Percentiles rank a stretch among this genome's conserved stretches.
These are phyloP conservation scores for Sutorius eximius DNA, from an alignment of 1,284 basidiomycete species.

Conservation along the genomic window DNA sequence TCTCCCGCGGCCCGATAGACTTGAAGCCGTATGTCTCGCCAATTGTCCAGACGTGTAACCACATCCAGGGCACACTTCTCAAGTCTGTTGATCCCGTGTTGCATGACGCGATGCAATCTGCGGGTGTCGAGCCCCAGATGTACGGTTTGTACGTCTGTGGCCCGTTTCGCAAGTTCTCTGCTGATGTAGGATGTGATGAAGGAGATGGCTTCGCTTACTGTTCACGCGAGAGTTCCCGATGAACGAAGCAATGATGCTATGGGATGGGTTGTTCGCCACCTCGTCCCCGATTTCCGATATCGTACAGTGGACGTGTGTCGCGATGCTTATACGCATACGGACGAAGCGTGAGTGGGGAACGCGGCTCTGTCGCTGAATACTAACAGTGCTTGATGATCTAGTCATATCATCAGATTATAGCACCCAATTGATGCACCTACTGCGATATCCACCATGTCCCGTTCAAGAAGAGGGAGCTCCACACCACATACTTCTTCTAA, in stretches of 20 bases:
- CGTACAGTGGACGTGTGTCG: conserved; percentile 82
- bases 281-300: conserved; percentile 67
- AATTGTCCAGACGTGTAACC: conserved; percentile 78
- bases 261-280: conserved; percentile 90
- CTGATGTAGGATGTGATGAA: conserved; percentile 34
- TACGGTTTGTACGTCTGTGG: conserved; percentile 74
- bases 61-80: conserved; percentile 72
- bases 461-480: conserved; percentile 34
- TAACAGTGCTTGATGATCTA: conserved; percentile 32
- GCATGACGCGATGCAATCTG: conserved; percentile 70
- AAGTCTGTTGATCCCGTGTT: conserved; percentile 82
- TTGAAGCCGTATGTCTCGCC: conserved; percentile 72
- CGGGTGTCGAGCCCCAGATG: conserved; percentile 89
- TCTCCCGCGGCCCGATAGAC: conserved; percentile 47
- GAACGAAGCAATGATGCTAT: conserved; percentile 74
- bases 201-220: conserved; percentile 87
- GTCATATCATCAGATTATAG: conserved; percentile 87
- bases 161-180: conserved; percentile 7
- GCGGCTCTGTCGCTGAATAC: conserved; percentile 5
- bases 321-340: conserved; percentile 90
- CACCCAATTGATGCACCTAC: conserved; percentile 73
- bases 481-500: conserved; percentile 66
- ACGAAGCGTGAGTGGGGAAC: conserved; percentile 64
- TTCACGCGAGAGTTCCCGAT: conserved; percentile 88
- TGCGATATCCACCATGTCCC: conserved; percentile 76